Base-by-base conservation (phyloP, 1,284 basidiomycete genomes). In the Boletellus dicymbophilus region DNA sequence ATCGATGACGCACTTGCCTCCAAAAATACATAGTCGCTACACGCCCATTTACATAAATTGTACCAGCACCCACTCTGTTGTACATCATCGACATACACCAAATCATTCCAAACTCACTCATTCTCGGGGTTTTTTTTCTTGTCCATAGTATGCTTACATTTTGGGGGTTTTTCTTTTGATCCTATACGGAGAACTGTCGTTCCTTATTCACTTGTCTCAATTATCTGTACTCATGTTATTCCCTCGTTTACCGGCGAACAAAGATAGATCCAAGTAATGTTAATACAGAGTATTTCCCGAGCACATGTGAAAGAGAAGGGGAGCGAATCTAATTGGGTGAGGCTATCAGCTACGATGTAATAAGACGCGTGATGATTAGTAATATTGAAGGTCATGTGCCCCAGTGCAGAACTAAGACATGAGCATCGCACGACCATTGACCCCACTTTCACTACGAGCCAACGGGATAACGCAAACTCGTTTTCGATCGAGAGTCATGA, bases 191-290 rank as follows among this genome's bases (percentile, higher is more conserved):
- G 27, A 27, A 20, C n/a, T 18, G 12, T 26, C 33, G 15, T 44
- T 46, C 37, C 8, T 47, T 49, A 27, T 58, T 22, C 47, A 26
- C 11, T 30, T 21, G 30, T 25, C 30, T 28, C 23, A 27, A 18
- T n/a, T 49, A 20, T 53, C 27, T 51, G 59, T 51, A 51, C 37
- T 55, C n/a, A n/a, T 52, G 30, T 58, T 51, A 51, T 51, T 56
- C 37, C 46, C 33, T 55, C 49, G 41, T n/a, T n/a, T n/a, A n/a
- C n/a, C n/a, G n/a, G n/a, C n/a, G n/a, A n/a, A n/a, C n/a, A n/a
- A n/a, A n/a, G n/a, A n/a, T n/a, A n/a, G n/a, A n/a, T n/a, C n/a
- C n/a, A n/a, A n/a, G n/a, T n/a, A n/a, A n/a, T n/a, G n/a, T n/a
- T n/a, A n/a, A n/a, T n/a, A n/a, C n/a, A n/a, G n/a, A n/a, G n/a